These are phyloP conservation scores for Stramenopiles sp. DNA, from an alignment of 352 stramenopile genomes.

Conservation along the genomic window DNA sequence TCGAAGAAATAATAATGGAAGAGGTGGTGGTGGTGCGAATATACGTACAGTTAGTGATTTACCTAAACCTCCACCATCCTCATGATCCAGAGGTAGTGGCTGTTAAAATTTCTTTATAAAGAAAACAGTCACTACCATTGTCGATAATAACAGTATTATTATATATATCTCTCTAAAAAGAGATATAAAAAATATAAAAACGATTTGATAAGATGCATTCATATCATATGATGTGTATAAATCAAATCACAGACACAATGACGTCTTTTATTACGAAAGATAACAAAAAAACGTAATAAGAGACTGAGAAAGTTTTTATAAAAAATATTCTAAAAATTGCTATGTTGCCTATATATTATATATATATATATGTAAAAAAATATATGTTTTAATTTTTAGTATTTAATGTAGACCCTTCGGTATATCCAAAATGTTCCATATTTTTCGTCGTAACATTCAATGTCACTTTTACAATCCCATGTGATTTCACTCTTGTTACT, in stretches of 20 bases:
- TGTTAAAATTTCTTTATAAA: background rate
- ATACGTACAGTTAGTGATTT: background rate
- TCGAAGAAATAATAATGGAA: background rate
- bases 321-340: too few relatives aligned
- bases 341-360: too few relatives aligned
- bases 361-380: too few relatives aligned
- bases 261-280: too few relatives aligned
- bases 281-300: too few relatives aligned
- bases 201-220: too few relatives aligned
- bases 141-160: too few relatives aligned
- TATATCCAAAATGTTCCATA: slow-evolving; percentile 36
- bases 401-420: slow-evolving; percentile 6
- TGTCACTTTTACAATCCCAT: slow-evolving; percentile 24
- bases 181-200: too few relatives aligned
- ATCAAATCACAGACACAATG: too few relatives aligned
- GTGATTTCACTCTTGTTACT: slow-evolving; percentile 18
- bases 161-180: too few relatives aligned
- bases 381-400: background rate
- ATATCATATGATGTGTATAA: too few relatives aligned
- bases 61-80: background rate
- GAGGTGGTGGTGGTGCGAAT: background rate
- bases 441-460: slow-evolving; percentile 39
- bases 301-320: too few relatives aligned
- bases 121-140: background rate
- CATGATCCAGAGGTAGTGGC: background rate